A percentile compares a stretch with the other conserved stretches of the same genome.
Evolutionary conservation across 2,329 filamentous ascomycete species (phyloP).

Genomic region (Periglandula ipomoeae): DNA sequence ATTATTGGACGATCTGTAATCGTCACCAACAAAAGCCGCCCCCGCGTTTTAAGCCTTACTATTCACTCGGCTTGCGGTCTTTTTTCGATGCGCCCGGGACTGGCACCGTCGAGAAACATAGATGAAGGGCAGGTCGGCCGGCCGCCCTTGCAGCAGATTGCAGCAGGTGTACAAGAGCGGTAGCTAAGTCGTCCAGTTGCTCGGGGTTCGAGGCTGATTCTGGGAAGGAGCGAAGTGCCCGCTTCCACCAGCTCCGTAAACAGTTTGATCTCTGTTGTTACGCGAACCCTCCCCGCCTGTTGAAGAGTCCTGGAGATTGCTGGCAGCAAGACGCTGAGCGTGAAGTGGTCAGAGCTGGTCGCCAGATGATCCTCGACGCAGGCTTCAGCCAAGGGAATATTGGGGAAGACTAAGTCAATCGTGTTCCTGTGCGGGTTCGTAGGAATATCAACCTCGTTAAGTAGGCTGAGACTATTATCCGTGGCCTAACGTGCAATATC

Average conservation of each 20-base stretch:
- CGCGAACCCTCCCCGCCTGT: conserved; percentile 8
- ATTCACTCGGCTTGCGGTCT: too few species aligned
- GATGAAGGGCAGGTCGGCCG: too few species aligned
- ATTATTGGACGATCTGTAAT: too few species aligned
- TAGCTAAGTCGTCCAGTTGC: too few species aligned
- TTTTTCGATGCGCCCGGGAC: too few species aligned
- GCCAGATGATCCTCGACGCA: conserved; percentile 12
- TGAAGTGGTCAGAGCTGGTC: conserved; percentile 13
- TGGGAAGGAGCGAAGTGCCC: not conserved
- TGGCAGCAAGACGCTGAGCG: conserved; percentile 9
- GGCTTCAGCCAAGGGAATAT: conserved; percentile 10
- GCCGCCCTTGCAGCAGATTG: too few species aligned
- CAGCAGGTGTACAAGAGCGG: too few species aligned
- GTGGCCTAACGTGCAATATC: conserved; percentile 6
- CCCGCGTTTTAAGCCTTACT: too few species aligned
- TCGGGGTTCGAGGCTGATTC: too few species aligned
- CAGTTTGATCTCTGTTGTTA: conserved; percentile 11
- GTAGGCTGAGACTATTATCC: conserved; percentile 8
- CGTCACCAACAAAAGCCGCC: too few species aligned
- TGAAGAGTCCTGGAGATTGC: conserved; percentile 2
- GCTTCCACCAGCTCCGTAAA: conserved; percentile 10
- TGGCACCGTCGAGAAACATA: too few species aligned
- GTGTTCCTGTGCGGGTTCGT: conserved; percentile 13
- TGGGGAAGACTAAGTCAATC: conserved; percentile 10
- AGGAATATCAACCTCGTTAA: conserved; percentile 10